phyloP scores from a whole-genome alignment of 2,329 filamentous ascomycete genomes.

The Corinectria fuckeliana region DNA sequence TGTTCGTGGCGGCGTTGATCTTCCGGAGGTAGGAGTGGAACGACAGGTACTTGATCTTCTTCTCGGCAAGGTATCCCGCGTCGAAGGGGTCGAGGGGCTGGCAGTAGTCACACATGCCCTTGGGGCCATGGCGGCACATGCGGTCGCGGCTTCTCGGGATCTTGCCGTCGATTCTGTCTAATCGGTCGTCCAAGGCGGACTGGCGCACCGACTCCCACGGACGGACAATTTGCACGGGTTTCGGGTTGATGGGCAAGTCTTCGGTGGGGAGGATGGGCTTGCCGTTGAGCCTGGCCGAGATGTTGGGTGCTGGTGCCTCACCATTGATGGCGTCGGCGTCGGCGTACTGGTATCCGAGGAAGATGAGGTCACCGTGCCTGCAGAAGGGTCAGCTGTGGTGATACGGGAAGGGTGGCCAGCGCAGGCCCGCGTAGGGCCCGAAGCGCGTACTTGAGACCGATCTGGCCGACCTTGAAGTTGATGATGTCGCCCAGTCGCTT shows the following conservation, averaged over 20 bases:
- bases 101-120: slow-evolving; percentile 99
- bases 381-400: slow-evolving; percentile 27
- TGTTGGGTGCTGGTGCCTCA: slow-evolving; percentile 44
- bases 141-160: slow-evolving; percentile 79
- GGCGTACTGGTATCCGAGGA: slow-evolving; percentile 76
- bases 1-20: slow-evolving; percentile 95
- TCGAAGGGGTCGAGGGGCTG: slow-evolving; percentile 96
- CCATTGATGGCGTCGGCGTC: slow-evolving; percentile 50
- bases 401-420: background rate
- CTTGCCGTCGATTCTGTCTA: slow-evolving; percentile 91
- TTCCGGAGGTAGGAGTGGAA: slow-evolving; percentile 96
- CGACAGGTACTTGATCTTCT: slow-evolving; percentile 98
- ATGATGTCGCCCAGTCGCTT: slow-evolving; percentile 66
- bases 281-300: slow-evolving; percentile 77
- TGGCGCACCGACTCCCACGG: slow-evolving; percentile 89
- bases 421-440: too few relatives aligned
- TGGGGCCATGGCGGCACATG: slow-evolving; percentile 95
- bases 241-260: slow-evolving; percentile 71
- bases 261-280: slow-evolving; percentile 74
- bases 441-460: slow-evolving; percentile 62
- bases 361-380: slow-evolving; percentile 91
- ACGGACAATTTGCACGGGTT: slow-evolving; percentile 60
- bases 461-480: slow-evolving; percentile 61
- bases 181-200: slow-evolving; percentile 81
- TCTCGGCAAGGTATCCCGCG: slow-evolving; percentile 84